Conservation (phyloP, 1,139 yeast genomes). For the Sugiyamaella pinicola region DNA sequence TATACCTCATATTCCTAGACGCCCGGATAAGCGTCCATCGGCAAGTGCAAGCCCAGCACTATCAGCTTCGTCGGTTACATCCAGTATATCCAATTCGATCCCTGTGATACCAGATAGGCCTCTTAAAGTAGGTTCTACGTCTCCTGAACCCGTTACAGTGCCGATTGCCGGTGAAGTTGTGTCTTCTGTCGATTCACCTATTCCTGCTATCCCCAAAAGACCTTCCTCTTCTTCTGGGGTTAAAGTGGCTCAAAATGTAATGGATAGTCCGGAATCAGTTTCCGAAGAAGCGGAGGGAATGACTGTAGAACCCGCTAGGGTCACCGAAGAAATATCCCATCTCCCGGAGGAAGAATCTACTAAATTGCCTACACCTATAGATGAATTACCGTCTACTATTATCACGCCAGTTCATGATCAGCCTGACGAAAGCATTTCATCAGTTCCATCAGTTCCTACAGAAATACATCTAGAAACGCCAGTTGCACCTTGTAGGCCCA, state of each 20-base stretch:
- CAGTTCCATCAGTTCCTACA: background rate
- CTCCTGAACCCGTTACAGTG: slow-evolving; percentile 4
- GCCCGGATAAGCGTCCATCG: slow-evolving; percentile 1
- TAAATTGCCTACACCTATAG: background rate
- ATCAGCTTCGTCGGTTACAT: slow-evolving; percentile 14
- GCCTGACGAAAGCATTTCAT: background rate
- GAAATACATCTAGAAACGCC: background rate
- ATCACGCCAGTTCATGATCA: too few species aligned
- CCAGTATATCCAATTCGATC: slow-evolving; percentile 1
- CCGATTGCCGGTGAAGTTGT: background rate
- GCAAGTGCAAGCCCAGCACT: slow-evolving; percentile 16
- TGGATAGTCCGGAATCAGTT: background rate
- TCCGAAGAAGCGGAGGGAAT: too few species aligned
- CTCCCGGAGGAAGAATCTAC: background rate
- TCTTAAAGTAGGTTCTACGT: background rate
- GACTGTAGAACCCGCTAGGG: too few species aligned
- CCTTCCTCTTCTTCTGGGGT: slow-evolving; percentile 1
- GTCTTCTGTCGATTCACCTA: background rate
- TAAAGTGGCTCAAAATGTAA: background rate
- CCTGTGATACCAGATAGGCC: slow-evolving; percentile 19
- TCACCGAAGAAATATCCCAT: background rate
- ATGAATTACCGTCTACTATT: too few species aligned
- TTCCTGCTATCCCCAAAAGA: slow-evolving; percentile 17
- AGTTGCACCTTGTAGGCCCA: too few species aligned
- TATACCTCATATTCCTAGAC: slow-evolving; percentile 10